Conservation (phyloP, 1,139 yeast species). For the Blastobotrys petasosporus region DNA sequence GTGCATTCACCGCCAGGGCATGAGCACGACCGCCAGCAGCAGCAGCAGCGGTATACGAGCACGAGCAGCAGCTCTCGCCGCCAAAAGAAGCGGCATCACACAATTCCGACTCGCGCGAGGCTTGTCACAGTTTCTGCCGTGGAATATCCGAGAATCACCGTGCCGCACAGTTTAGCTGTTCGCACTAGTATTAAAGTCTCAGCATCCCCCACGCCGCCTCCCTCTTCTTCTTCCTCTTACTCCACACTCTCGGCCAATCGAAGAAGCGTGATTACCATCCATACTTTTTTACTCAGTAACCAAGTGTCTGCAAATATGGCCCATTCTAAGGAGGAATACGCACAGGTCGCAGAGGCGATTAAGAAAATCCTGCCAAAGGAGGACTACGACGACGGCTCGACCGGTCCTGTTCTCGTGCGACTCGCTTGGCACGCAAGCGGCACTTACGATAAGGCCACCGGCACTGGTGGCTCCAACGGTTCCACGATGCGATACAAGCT, state of each 20-base stretch:
- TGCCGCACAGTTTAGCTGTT: slow-evolving; percentile 7
- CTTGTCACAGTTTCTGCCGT: slow-evolving; percentile 2
- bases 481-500: slow-evolving; percentile 52
- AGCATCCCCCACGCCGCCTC: background rate
- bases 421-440: slow-evolving; percentile 72
- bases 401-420: slow-evolving; percentile 58
- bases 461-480: slow-evolving; percentile 65
- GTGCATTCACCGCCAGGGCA: too few species aligned
- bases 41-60: too few species aligned
- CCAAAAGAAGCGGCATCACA: too few species aligned
- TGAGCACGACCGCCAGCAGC: too few species aligned
- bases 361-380: slow-evolving; percentile 66
- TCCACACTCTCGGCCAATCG: background rate
- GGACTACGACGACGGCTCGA: slow-evolving; percentile 64
- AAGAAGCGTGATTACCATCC: background rate
- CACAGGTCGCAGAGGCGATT: slow-evolving; percentile 72
- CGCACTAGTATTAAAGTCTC: background rate
- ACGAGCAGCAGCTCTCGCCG: too few species aligned
- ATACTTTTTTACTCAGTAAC: slow-evolving; percentile 3
- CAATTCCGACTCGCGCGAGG: too few species aligned
- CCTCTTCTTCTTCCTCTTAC: background rate
- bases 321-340: slow-evolving; percentile 43
- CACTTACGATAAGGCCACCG: slow-evolving; percentile 49
- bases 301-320: background rate
- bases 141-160: slow-evolving; percentile 5